Conservation (phyloP, 2,329 filamentous ascomycete species). For the Seiridium unicorne region DNA sequence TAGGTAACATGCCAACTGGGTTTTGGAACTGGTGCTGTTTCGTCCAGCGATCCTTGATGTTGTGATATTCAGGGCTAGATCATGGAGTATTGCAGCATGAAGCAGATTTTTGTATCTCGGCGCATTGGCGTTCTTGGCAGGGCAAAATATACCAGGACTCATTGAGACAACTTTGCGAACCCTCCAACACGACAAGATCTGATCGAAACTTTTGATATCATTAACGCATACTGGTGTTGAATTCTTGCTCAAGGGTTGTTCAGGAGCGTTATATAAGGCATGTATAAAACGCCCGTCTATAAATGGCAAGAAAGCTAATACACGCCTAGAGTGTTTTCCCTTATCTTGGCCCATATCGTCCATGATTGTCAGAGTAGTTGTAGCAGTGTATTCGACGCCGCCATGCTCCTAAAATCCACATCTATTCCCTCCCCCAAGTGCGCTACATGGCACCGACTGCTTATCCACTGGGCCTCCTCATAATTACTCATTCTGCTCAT, state of each 20-base stretch:
- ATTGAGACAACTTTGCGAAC: neutral
- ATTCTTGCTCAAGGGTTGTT: neutral
- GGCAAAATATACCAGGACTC: conserved; percentile 7
- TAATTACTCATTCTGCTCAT: neutral
- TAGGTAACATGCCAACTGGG: conserved; percentile 26
- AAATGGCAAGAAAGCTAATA: too few relatives aligned
- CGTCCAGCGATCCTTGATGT: neutral
- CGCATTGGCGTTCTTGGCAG: conserved; percentile 9
- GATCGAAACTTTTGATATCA: neutral
- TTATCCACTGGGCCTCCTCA: neutral
- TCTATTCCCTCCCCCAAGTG: too few relatives aligned
- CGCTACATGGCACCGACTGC: too few relatives aligned
- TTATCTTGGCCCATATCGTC: too few relatives aligned
- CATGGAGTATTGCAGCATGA: neutral
- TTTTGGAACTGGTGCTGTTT: neutral
- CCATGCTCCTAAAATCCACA: too few relatives aligned
- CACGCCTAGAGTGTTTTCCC: too few relatives aligned
- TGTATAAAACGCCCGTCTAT: too few relatives aligned
- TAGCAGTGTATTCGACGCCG: too few relatives aligned
- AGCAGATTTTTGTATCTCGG: neutral
- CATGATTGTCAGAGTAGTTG: too few relatives aligned
- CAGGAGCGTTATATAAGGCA: too few relatives aligned
- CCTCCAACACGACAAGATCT: neutral
- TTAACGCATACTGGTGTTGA: neutral
- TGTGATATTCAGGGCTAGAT: neutral